Conservation (phyloP, 1,284 basidiomycete genomes). For the Papiliotrema laurentii region DNA sequence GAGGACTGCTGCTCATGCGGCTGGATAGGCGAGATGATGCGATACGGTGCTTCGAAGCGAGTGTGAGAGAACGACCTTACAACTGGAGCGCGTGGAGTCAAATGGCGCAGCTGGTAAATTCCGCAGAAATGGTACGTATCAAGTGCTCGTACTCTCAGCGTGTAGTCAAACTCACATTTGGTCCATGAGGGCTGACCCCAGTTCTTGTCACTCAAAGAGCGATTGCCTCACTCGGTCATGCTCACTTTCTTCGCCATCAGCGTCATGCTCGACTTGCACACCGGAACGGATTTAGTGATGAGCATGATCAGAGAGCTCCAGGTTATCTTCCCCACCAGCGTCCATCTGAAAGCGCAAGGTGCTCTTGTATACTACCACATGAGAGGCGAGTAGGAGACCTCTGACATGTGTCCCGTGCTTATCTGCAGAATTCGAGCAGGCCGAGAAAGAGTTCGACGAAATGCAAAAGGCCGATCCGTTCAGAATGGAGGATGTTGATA, state of each 20-base stretch:
- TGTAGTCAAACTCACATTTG: too few relatives aligned
- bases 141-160: neutral
- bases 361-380: constrained; percentile 86
- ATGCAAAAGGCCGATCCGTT: constrained; percentile 78
- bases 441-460: constrained; percentile 75
- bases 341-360: constrained; percentile 79
- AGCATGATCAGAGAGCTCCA: constrained; percentile 71
- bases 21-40: constrained; percentile 76
- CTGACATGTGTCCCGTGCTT: constrained; percentile 1
- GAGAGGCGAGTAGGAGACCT: constrained; percentile 59
- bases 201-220: constrained; percentile 47
- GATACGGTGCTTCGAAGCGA: constrained; percentile 72
- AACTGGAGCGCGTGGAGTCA: constrained; percentile 94
- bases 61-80: constrained; percentile 79
- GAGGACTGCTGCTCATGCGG: constrained; percentile 73
- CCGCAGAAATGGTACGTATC: constrained; percentile 74
- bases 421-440: constrained; percentile 71
- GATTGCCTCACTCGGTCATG: constrained; percentile 41
- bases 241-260: constrained; percentile 76
- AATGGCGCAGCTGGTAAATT: constrained; percentile 72
- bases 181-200: constrained; percentile 11
- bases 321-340: constrained; percentile 73
- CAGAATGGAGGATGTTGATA: constrained; percentile 90
- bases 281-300: constrained; percentile 71
- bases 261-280: constrained; percentile 84